These are phyloP conservation scores for Singerocomus rubriflavus DNA, from an alignment of 1,284 basidiomycete genomes.

Conservation along the genomic window DNA sequence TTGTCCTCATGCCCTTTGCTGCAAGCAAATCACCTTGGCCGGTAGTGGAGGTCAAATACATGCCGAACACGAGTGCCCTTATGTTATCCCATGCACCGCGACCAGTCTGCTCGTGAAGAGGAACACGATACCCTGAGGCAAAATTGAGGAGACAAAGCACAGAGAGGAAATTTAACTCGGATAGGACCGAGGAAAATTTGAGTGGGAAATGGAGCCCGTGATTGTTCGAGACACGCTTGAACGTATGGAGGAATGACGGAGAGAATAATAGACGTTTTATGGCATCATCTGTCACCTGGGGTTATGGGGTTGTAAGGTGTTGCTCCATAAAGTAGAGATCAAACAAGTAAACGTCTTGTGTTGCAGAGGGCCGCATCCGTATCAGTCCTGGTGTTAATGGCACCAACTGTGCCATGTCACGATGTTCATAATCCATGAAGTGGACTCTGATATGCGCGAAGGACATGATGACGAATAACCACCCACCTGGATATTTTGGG, in stretches of 20 bases:
- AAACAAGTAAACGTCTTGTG: not conserved
- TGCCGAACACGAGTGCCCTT: slow-evolving; percentile 64
- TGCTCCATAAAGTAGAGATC: not conserved
- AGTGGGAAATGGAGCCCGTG: slow-evolving; percentile 76
- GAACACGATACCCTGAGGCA: slow-evolving; percentile 71
- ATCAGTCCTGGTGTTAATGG: not conserved
- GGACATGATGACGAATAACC: not conserved
- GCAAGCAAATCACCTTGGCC: slow-evolving; percentile 62
- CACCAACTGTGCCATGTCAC: not conserved
- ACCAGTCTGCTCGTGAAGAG: slow-evolving; percentile 64
- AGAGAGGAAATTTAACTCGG: slow-evolving; percentile 73
- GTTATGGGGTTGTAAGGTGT: slow-evolving; percentile 14
- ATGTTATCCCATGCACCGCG: slow-evolving; percentile 82
- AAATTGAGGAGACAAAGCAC: slow-evolving; percentile 77
- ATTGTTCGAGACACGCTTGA: slow-evolving; percentile 54
- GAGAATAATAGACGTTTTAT: slow-evolving; percentile 64
- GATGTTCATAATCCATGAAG: not conserved
- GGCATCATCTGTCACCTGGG: slow-evolving; percentile 51
- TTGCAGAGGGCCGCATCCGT: not conserved
- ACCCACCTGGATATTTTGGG: slow-evolving; percentile 44
- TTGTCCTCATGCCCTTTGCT: slow-evolving; percentile 58
- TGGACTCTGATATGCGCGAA: slow-evolving; percentile 3
- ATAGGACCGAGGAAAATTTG: slow-evolving; percentile 63
- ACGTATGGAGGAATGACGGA: slow-evolving; percentile 59
- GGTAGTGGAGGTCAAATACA: slow-evolving; percentile 63